phyloP scores from a whole-genome alignment of 805 yeast species.

The Kazachstania bromeliacearum region DNA sequence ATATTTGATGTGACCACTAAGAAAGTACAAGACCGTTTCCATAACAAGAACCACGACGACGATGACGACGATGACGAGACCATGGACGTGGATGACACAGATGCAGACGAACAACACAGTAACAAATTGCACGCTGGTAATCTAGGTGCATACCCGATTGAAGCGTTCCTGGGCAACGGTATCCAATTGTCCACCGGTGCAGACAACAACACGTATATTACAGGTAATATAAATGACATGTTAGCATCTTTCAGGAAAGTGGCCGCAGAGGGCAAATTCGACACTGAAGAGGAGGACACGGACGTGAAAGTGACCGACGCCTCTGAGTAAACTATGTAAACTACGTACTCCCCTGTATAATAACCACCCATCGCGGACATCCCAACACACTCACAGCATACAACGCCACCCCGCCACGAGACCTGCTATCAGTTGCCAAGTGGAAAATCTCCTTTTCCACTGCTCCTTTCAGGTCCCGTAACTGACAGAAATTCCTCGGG shows the following conservation, averaged over 20 bases:
- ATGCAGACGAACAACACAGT: conserved; percentile 28
- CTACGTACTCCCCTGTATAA: no score
- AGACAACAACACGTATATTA: conserved; percentile 40
- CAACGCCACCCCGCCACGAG: no score
- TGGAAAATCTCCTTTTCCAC: no score
- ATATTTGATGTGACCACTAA: conserved; percentile 31
- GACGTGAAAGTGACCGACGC: background rate
- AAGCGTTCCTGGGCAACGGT: conserved; percentile 25
- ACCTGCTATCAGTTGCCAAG: no score
- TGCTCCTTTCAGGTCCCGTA: no score
- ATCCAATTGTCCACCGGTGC: conserved; percentile 35
- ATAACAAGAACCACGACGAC: conserved; percentile 5
- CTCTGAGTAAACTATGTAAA: no score
- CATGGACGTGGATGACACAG: conserved; percentile 24
- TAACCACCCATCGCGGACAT: no score
- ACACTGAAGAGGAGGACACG: background rate
- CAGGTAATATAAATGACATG: conserved; percentile 54
- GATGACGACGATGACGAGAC: conserved; percentile 8
- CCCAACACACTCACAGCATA: no score
- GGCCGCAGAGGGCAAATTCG: conserved; percentile 2
- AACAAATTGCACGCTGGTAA: no score
- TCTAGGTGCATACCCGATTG: conserved; percentile 24
- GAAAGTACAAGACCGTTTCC: conserved; percentile 20
- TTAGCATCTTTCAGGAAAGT: conserved; percentile 38
- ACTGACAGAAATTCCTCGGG: no score